Conservation (phyloP, 441 rosid genomes). For the Erodium chrysanthum region DNA sequence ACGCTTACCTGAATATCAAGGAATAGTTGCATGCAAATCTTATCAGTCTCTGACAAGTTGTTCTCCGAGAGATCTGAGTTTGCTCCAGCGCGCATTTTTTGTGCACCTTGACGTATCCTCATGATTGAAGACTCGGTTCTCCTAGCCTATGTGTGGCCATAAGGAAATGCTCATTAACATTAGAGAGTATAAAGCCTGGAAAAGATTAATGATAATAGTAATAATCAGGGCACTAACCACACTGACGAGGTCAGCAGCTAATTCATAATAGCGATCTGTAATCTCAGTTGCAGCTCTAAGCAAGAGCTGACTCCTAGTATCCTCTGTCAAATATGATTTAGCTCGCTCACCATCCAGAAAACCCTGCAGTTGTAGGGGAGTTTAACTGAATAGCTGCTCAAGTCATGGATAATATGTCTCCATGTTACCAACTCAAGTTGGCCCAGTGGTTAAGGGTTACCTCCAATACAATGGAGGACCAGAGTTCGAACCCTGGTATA, state of each 20-base stretch:
- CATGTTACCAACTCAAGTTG: too few relatives aligned
- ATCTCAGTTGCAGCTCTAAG: conserved; percentile 54
- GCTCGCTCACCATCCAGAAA: conserved; percentile 77
- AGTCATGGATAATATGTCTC: background rate
- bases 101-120: conserved; percentile 82
- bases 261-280: conserved; percentile 62
- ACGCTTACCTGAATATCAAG: conserved; percentile 78
- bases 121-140: conserved; percentile 80
- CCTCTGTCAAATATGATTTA: conserved; percentile 45
- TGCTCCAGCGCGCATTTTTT: conserved; percentile 77
- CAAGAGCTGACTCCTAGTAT: conserved; percentile 43
- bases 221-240: conserved; percentile 45
- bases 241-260: conserved; percentile 69
- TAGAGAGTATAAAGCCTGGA: background rate
- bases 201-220: background rate
- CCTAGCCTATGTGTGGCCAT: conserved; percentile 49
- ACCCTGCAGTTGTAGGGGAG: background rate
- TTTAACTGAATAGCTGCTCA: background rate
- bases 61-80: conserved; percentile 73
- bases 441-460: too few relatives aligned
- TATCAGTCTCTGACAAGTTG: conserved; percentile 73
- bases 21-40: conserved; percentile 87
- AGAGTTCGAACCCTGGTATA: too few relatives aligned
- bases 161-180: conserved; percentile 10
- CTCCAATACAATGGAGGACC: too few relatives aligned